Evolutionary conservation across 2,329 filamentous ascomycete genomes (phyloP).

Genomic region (Fusarium sp.): DNA sequence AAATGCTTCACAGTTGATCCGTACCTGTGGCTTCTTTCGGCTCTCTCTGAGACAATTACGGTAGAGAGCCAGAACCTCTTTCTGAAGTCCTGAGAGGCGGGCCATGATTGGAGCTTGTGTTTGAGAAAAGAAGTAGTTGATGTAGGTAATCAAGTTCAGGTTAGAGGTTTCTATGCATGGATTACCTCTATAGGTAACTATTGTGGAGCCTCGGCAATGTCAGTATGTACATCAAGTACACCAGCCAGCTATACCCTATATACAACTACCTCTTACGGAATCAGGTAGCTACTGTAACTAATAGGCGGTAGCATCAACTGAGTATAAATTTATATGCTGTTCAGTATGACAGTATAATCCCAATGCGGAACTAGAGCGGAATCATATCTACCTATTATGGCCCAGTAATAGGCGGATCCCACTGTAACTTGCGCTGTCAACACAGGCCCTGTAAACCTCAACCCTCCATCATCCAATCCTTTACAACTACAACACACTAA

Average conservation of each 20-base stretch:
- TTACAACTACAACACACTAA: conserved; percentile 1
- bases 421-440: not conserved
- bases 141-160: conserved; percentile 27
- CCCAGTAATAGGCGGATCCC: not conserved
- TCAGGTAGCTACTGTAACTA: too few species aligned
- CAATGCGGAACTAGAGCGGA: not conserved
- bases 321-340: too few species aligned
- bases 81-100: conserved; percentile 84
- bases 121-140: conserved; percentile 3
- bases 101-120: conserved; percentile 29
- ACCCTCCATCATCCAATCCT: not conserved
- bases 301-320: too few species aligned
- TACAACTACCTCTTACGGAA: too few species aligned
- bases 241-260: too few species aligned
- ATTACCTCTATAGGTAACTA: conserved; percentile 2
- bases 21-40: conserved; percentile 80
- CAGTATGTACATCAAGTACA: too few species aligned
- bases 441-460: not conserved
- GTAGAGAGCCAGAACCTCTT: conserved; percentile 87
- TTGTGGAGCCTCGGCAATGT: conserved; percentile 27
- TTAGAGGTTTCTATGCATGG: not conserved
- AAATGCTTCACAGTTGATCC: not conserved
- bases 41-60: conserved; percentile 85
- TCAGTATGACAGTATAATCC: too few species aligned
- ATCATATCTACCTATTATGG: not conserved